Evolutionary conservation across 805 yeast genomes (phyloP).

Genomic region (Jamesozyma lodderae): DNA sequence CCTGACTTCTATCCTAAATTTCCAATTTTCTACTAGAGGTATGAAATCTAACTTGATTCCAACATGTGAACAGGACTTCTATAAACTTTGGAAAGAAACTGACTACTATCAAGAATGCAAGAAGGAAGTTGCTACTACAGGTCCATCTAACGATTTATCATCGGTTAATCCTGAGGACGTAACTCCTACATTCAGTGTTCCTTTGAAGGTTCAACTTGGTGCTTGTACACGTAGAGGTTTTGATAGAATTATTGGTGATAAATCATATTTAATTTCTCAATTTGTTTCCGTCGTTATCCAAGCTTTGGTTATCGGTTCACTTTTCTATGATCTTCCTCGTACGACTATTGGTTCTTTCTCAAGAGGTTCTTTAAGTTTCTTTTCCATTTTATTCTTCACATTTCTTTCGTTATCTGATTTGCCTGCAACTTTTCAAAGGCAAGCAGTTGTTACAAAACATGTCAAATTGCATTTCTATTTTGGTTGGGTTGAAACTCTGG

Average conservation of each 20-base stretch:
- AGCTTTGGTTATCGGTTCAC: slow-evolving; percentile 40
- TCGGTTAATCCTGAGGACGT: slow-evolving; percentile 27
- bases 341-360: slow-evolving; percentile 42
- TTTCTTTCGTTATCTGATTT: slow-evolving; percentile 52
- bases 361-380: slow-evolving; percentile 46
- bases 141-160: slow-evolving; percentile 28
- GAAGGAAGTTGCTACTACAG: slow-evolving; percentile 22
- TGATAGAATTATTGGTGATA: slow-evolving; percentile 37
- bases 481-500: slow-evolving; percentile 60
- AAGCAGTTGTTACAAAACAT: slow-evolving; percentile 55
- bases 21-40: slow-evolving; percentile 8
- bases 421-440: slow-evolving; percentile 36
- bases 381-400: slow-evolving; percentile 45
- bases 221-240: slow-evolving; percentile 39
- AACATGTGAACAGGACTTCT: slow-evolving; percentile 38
- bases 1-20: slow-evolving; percentile 48
- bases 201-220: slow-evolving; percentile 35
- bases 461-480: slow-evolving; percentile 54
- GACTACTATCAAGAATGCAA: slow-evolving; percentile 20
- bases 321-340: slow-evolving; percentile 37
- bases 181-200: slow-evolving; percentile 12
- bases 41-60: slow-evolving; percentile 2
- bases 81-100: slow-evolving; percentile 29
- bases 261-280: slow-evolving; percentile 34
- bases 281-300: slow-evolving; percentile 34